phyloP scores from a whole-genome alignment of 2,329 filamentous ascomycete species.

The Didymella arachidicola region DNA sequence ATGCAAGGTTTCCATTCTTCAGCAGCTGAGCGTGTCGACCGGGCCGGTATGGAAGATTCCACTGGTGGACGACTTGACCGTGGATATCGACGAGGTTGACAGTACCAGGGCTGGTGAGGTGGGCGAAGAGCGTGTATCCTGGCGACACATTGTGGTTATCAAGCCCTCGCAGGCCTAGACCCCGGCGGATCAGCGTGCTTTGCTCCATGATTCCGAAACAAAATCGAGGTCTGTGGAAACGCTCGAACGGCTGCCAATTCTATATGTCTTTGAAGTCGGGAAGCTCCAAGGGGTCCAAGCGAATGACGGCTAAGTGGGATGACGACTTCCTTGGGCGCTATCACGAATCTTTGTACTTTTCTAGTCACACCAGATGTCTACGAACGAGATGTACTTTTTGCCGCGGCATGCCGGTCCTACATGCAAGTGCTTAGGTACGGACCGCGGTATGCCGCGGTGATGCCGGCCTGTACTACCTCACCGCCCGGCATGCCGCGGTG shows the following conservation, averaged over 20 bases:
- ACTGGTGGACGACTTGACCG: neutral
- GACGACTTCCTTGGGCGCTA: neutral
- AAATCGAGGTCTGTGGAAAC: neutral
- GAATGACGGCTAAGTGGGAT: neutral
- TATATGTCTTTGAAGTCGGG: neutral
- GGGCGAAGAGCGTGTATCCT: neutral
- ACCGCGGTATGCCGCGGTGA: neutral
- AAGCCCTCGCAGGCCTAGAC: neutral
- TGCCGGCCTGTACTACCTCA: neutral
- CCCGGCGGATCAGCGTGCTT: neutral
- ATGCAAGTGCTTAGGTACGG: neutral
- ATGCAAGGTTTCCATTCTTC: neutral
- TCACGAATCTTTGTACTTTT: neutral
- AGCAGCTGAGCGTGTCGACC: neutral
- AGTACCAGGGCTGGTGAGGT: neutral
- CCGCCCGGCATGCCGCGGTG: neutral
- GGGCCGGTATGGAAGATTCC: neutral
- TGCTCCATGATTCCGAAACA: neutral
- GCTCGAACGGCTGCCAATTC: neutral
- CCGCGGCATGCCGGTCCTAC: neutral
- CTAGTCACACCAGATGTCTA: neutral
- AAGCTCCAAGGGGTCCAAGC: neutral
- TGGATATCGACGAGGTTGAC: neutral
- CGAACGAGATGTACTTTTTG: neutral
- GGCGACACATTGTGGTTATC: neutral